Percentiles rank a stretch among this genome's conserved stretches.
phyloP scores from a whole-genome alignment of 805 yeast genomes.

The Wickerhamiella australiensis region DNA sequence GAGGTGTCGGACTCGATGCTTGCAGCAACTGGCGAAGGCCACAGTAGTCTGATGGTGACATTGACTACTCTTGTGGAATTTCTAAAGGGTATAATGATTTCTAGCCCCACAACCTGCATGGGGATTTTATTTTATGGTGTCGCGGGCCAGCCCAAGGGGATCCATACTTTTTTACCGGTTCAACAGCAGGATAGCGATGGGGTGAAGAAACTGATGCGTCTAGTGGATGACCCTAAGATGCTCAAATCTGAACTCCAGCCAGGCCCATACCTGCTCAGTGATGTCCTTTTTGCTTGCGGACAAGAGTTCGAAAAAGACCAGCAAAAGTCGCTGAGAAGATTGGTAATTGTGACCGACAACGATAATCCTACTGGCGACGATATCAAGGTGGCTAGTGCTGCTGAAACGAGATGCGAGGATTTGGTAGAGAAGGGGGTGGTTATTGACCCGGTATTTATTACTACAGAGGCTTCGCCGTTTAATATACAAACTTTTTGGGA shows the following conservation, averaged over 20 bases:
- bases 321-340: conserved; percentile 13
- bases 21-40: conserved; percentile 10
- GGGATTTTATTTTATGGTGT: conserved; percentile 50
- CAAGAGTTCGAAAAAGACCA: conserved; percentile 14
- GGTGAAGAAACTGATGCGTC: conserved; percentile 17
- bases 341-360: conserved; percentile 18
- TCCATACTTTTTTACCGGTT: conserved; percentile 11
- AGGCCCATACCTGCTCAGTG: conserved; percentile 7
- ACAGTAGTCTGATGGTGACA: conserved; percentile 20
- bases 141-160: conserved; percentile 27
- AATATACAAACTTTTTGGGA: conserved; percentile 18
- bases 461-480: conserved; percentile 8
- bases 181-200: conserved; percentile 16
- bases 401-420: conserved; percentile 21
- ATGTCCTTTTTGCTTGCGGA: conserved; percentile 11
- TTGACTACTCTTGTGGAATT: conserved; percentile 48
- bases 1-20: conserved; percentile 28
- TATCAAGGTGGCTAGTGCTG: conserved; percentile 14
- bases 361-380: conserved; percentile 16
- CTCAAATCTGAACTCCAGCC: conserved; percentile 6
- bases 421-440: conserved; percentile 17
- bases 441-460: conserved; percentile 18
- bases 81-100: conserved; percentile 51
- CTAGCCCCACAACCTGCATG: conserved; percentile 55
- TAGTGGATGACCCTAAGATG: conserved; percentile 7